A percentile compares a stretch with the other conserved stretches of the same genome.
These are phyloP conservation scores for Beverwykella pulmonaria DNA, from an alignment of 495 filamentous ascomycete genomes.

Conservation along the genomic window DNA sequence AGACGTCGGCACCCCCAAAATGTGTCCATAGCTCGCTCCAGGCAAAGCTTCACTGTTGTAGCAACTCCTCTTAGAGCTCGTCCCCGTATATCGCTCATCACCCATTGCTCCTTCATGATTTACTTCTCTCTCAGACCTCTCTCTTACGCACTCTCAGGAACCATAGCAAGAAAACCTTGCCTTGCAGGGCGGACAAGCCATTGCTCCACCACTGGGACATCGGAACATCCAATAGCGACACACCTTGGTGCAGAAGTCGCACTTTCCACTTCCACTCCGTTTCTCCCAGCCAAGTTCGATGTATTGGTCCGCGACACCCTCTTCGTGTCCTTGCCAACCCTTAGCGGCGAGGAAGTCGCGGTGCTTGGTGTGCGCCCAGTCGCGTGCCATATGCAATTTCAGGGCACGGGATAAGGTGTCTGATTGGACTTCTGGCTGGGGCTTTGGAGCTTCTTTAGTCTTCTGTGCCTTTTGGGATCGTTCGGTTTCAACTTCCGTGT, in stretches of 20 bases:
- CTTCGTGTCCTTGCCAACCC: neutral
- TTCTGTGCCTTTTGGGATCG: no score
- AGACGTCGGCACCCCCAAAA: no score
- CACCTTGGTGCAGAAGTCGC: neutral
- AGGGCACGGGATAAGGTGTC: neutral
- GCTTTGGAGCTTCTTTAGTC: no score
- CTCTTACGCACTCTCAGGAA: no score
- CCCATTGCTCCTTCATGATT: no score
- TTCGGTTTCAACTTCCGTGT: no score
- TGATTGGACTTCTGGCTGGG: no score
- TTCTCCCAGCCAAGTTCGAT: neutral
- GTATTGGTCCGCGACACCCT: neutral
- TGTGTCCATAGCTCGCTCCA: no score
- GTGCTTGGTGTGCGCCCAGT: neutral
- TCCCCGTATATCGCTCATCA: no score
- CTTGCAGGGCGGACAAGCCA: neutral
- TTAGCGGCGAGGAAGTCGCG: neutral
- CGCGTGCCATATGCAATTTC: neutral
- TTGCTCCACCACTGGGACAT: neutral
- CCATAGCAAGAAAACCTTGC: neutral
- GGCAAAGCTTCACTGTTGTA: no score
- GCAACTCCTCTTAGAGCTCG: no score
- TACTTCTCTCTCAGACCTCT: no score
- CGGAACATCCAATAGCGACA: neutral
- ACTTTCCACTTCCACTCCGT: neutral